A percentile compares a stretch with the other conserved stretches of the same genome.
These are phyloP conservation scores for Penicillium cataractarum DNA, from an alignment of 495 filamentous ascomycete genomes.

Conservation along the genomic window DNA sequence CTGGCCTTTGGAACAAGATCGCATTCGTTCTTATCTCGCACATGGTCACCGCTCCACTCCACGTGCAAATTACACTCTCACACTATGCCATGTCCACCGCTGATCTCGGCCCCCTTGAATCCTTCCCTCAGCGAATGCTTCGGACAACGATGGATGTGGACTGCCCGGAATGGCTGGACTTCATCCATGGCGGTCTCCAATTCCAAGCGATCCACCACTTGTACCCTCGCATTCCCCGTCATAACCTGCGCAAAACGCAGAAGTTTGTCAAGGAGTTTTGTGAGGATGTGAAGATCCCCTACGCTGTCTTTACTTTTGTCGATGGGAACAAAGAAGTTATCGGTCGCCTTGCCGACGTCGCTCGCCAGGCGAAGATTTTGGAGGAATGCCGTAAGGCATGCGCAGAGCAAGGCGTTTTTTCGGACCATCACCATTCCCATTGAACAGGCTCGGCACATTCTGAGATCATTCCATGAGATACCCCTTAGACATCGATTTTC, in stretches of 20 bases:
- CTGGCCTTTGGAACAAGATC: constrained; percentile 68
- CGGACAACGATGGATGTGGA: constrained; percentile 98
- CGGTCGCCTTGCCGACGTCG: constrained; percentile 81
- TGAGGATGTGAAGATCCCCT: constrained; percentile 88
- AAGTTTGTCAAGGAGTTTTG: constrained; percentile 88
- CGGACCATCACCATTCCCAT: constrained; percentile 25
- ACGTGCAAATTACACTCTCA: constrained; percentile 93
- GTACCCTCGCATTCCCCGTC: constrained; percentile 86
- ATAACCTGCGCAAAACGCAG: constrained; percentile 86
- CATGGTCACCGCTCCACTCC: constrained; percentile 80
- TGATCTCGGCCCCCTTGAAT: constrained; percentile 83
- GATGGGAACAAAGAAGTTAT: constrained; percentile 91
- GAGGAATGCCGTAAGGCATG: constrained; percentile 78
- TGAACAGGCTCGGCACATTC: background rate
- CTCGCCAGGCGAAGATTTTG: constrained; percentile 81
- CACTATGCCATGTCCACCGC: constrained; percentile 97
- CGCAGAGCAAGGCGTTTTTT: constrained; percentile 43
- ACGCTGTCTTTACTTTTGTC: constrained; percentile 90
- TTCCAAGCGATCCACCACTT: constrained; percentile 97
- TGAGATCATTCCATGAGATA: background rate
- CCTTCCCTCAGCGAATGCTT: constrained; percentile 95
- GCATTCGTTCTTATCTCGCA: constrained; percentile 85
- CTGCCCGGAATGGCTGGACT: constrained; percentile 93
- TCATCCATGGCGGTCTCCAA: constrained; percentile 94
- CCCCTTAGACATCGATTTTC: background rate